Evolutionary conservation across 75 land plant species (phyloP).

Genomic region (Sequoiadendron giganteum): DNA sequence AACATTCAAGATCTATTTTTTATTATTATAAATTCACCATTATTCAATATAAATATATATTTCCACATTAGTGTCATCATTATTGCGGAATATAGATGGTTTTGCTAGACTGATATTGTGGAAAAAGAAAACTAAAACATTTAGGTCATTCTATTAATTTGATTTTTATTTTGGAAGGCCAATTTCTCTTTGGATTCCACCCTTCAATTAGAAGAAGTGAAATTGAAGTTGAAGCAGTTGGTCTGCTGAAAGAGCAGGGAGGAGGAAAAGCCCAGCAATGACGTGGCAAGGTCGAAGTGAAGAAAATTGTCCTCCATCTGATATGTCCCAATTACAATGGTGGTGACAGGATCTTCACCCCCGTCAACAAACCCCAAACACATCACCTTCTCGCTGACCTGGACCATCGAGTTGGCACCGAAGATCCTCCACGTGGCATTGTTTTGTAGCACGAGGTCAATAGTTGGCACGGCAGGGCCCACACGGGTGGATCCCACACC

Average conservation of each 20-base stretch:
- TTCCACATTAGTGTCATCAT: too few species aligned
- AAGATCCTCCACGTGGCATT: constrained; percentile 46
- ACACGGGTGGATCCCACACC: constrained; percentile 29
- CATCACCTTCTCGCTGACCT: constrained; percentile 18
- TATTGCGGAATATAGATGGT: too few species aligned
- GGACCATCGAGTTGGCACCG: constrained; percentile 59
- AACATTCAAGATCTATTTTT: too few species aligned
- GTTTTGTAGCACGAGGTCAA: constrained; percentile 43
- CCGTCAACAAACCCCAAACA: constrained; percentile 68
- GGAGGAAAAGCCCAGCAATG: constrained; percentile 38
- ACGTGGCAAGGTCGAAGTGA: constrained; percentile 37
- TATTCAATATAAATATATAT: too few species aligned
- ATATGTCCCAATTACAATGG: constrained; percentile 35
- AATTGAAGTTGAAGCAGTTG: constrained; percentile 46
- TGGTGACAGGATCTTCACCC: constrained; percentile 15
- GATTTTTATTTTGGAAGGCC: too few species aligned
- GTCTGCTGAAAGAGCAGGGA: constrained; percentile 23
- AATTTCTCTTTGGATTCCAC: background rate
- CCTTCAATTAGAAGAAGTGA: constrained; percentile 18
- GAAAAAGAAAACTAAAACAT: too few species aligned
- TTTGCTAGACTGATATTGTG: too few species aligned
- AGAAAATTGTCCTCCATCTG: constrained; percentile 52
- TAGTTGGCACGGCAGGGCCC: constrained; percentile 49
- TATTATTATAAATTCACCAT: too few species aligned
- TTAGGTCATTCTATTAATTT: too few species aligned